Evolutionary conservation across 495 filamentous ascomycete species (phyloP).

Genomic region (Penicillium alfredii): DNA sequence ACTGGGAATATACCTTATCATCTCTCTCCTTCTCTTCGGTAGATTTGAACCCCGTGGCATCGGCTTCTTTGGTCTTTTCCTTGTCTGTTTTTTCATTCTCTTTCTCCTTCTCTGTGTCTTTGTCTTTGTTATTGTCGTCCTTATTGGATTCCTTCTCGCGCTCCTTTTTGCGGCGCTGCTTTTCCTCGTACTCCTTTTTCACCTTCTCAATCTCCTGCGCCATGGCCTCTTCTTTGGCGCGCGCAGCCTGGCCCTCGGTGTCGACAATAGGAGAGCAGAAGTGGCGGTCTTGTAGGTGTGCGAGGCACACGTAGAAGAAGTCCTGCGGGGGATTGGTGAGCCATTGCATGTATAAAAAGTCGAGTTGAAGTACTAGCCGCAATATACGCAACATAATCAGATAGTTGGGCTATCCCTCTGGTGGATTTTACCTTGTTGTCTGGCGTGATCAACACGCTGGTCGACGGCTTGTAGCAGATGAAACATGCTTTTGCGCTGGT

Average conservation of each 20-base stretch:
- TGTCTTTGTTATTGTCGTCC: constrained; percentile 44
- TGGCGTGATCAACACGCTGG: constrained; percentile 80
- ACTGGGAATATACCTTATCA: constrained; percentile 46
- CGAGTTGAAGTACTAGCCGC: neutral
- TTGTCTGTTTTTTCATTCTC: constrained; percentile 42
- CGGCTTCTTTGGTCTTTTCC: constrained; percentile 28
- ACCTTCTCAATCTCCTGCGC: constrained; percentile 70
- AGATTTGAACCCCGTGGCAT: constrained; percentile 6
- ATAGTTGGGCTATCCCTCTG: no score
- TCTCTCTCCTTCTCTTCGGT: constrained; percentile 52
- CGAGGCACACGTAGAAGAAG: constrained; percentile 86
- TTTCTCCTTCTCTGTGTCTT: constrained; percentile 47
- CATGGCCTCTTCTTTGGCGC: constrained; percentile 58
- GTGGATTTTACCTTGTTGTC: constrained; percentile 69
- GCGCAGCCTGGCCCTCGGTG: constrained; percentile 63
- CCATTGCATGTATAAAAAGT: neutral
- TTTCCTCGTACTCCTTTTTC: constrained; percentile 49
- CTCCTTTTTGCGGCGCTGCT: constrained; percentile 34
- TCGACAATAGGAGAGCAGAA: constrained; percentile 80
- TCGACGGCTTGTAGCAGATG: constrained; percentile 85
- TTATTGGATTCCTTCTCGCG: constrained; percentile 18
- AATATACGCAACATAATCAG: no score
- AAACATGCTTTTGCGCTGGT: constrained; percentile 74
- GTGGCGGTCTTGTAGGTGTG: constrained; percentile 75
- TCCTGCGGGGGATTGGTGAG: constrained; percentile 54